Evolutionary conservation across 2,329 filamentous ascomycete genomes (phyloP), one percentile per base, ranked within the genome.

Genomic region (Xylaria sp.): DNA sequence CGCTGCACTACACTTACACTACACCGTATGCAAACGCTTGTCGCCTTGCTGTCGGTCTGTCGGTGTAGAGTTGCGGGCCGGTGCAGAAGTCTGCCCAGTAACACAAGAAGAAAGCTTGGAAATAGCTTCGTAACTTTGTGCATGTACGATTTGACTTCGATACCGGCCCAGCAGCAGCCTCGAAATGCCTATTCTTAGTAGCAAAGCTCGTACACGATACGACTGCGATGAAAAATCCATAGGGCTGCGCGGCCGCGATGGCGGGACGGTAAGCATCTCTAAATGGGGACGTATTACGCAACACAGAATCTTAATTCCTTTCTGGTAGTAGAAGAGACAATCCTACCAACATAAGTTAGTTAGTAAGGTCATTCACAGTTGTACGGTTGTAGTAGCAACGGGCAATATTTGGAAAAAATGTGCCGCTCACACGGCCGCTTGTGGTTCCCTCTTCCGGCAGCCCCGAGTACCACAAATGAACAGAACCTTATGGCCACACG

Each of bases 181-280:
- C 21, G 11, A 19, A n/a, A 39, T 11, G 24, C 52, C 55, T 58
- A 58, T 58, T 54, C 42, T 54, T 58, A 58, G 55, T 58, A 58
- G 55, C 19, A 57, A 44, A 21, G 8, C 11, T 24, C n/a, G 19
- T 38, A 21, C 20, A 39, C 16, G 34, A 40, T 20, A 40, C 29
- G 39, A 39, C n/a, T n/a, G 22, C 22, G 21, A 24, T 4, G 46
- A 21, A 18, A 47, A 47, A 39, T 48, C 20, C 24, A 39, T 38
- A 43, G 41, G 16, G 21, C 47, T 52, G 43, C 39, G 47, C 44
- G 29, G 42, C 50, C 34, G 20, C 18, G 9, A 39, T 20, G 26
- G 22, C 34, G 20, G n/a, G 9, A 39, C 18, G 26, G 22, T 44
- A 39, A 44, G 26, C 43, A 54, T 13, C 29, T 13, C 29, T 13